Evolutionary conservation across 306 rosid species (phyloP).

Genomic region (Sindora glabra): DNA sequence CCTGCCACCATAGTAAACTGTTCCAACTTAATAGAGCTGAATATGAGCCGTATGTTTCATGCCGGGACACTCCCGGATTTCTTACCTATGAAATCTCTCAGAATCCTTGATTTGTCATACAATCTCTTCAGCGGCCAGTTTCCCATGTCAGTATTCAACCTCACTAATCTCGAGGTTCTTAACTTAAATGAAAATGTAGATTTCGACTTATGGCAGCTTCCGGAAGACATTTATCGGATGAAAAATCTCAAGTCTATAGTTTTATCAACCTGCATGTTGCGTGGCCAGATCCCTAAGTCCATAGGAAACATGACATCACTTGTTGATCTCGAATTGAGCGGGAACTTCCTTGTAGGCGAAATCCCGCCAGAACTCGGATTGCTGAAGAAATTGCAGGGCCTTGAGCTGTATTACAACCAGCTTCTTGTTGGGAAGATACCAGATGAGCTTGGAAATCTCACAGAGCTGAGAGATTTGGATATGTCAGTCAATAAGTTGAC

Average conservation of each 20-base stretch:
- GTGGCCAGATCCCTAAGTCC: conserved; percentile 62
- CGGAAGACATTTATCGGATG: conserved; percentile 33
- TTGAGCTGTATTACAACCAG: conserved; percentile 84
- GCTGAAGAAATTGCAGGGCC: conserved; percentile 46
- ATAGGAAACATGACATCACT: conserved; percentile 76
- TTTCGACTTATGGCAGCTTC: conserved; percentile 60
- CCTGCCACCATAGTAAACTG: conserved; percentile 50
- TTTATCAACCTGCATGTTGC: conserved; percentile 58
- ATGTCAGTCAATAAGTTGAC: conserved; percentile 75
- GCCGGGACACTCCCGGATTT: conserved; percentile 60
- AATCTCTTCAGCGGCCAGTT: conserved; percentile 60
- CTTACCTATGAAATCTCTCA: conserved; percentile 48
- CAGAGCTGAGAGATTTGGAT: conserved; percentile 66
- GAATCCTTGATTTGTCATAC: conserved; percentile 64
- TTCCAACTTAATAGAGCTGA: conserved; percentile 49
- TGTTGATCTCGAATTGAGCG: conserved; percentile 71
- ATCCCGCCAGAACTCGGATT: conserved; percentile 64
- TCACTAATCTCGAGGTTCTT: conserved; percentile 54
- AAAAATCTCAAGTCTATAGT: conserved; percentile 50
- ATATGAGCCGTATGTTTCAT: conserved; percentile 37
- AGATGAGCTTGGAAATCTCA: conserved; percentile 66
- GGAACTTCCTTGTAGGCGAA: conserved; percentile 57
- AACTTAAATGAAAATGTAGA: conserved; percentile 66
- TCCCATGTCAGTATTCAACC: conserved; percentile 69
- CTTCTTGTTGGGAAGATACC: conserved; percentile 60